Base-by-base conservation (phyloP, 148 eudicot species). In the Dianthus caryophyllus region DNA sequence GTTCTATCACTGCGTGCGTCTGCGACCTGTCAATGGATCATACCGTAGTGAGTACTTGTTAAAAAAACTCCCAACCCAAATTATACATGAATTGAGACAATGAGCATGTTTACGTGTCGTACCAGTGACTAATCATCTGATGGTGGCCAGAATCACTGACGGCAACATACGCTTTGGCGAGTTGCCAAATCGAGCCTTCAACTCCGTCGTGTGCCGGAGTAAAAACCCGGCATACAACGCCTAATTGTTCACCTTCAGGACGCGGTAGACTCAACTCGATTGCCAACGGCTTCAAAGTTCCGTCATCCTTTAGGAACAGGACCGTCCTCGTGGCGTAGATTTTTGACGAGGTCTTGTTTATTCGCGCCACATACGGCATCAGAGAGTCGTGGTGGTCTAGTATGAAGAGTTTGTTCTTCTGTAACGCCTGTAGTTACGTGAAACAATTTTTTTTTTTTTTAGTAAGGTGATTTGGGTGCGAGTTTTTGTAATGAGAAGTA, bases 101-200 rank as follows among this genome's bases (percentile, higher is more conserved):
- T 22, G 27, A 1, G 29, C 58, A 4, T 0, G 58, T 53, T 25
- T 53, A 1, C 6, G 73, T 9, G 0, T 22, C 31, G 18, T 90
- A 91, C 97, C 97, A 91, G 88, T 91, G 97, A 68, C 89, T 79
- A 36, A 83, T 67, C 46, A 91, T 86, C 74, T 91, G 97, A 80
- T 91, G 97, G 69, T 73, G 58, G 22, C 96, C 90, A 13, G 88
- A 83, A 72, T 91, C 97, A 79, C 76, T 83, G 3, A 91, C 91
- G 20, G 82, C 79, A 69, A 86, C 97, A 75, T 84, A 91, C 61
- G 97, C 92, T 78, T 91, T 91, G 15, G 97, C 96, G 65, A 91
- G 82, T 71, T 73, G 83, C 97, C 97, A 91, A 53, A 84, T 26
- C 2, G 88, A 63, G 33, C 82, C 90, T 56, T 86, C 76, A 26